Evolutionary conservation across 257 asterid genomes (phyloP), one percentile per base, ranked within the genome.

Genomic region (Gentiana macrophylla): DNA sequence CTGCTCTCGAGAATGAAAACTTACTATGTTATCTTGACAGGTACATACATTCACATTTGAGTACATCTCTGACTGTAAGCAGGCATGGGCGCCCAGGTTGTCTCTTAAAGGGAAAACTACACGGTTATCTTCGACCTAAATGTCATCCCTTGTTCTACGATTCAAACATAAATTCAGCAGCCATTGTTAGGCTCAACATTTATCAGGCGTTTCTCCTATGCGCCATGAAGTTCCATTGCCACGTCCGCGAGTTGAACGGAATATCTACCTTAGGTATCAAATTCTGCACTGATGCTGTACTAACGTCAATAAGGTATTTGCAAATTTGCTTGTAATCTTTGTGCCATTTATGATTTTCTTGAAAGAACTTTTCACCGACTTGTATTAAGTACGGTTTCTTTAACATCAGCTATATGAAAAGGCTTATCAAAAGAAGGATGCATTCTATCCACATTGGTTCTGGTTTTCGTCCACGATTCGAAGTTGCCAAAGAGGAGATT

Each of bases 121-220:
- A 73, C 37, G 62, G 47, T 59, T 84, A 72, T 61, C 82, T 90
- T 54, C 77, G 78, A 12, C 94, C 96, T 3, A 90, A 90, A 67
- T 90, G 94, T 50, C 96, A 86, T 63, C 92, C 94, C 12, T 52
- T 90, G 62, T 86, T 90, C 75, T 90, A 82, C 11, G 96, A 86
- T 65, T 76, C 86, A 11, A 90, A 79, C 67, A 79, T 90, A 75
- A 90, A 86, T 68, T 79, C 96, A 9, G 71, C 85, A 1, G 77
- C 75, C 46, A 89, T 90, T 37, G 94, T 90, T 53, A 80, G 96
- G 44, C 91, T 90, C 57, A 90, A 90, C 51, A 86, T 86, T 48
- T 86, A 86, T 60, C 98, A 90, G 73, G 76, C 59, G 3, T 90
- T 90, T 67, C 75, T 90, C 43, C 77, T 90, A 1, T 82, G 94